Evolutionary conservation across 306 rosid genomes (phyloP), one percentile per base, ranked within the genome.

Genomic region (Rosa lucieae): DNA sequence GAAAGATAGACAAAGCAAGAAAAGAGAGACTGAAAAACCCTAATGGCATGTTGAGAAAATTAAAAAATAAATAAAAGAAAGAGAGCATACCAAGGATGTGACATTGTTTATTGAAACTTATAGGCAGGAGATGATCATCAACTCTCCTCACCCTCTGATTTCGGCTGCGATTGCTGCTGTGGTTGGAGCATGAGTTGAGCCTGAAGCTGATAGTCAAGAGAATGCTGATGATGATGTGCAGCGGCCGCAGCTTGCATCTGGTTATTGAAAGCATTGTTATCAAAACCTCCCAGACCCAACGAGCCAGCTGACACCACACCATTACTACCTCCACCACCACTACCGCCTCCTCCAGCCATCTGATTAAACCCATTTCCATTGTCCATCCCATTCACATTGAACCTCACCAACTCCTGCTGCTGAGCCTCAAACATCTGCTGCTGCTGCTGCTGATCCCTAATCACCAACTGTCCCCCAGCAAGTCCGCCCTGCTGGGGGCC

Each of bases 151-250:
- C 83, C 82, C 56, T 87, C 98, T 0, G 89, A 78, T 74, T 79
- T 78, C 23, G 70, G 86, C 78, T 78, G 92, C 43, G 76, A 84
- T 40, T 59, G 86, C 4, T 86, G 89, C 67, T 90, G 92, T 0
- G 90, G 89, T 61, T 89, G 88, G 5, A 89, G 91, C 62, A 91
- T 72, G 3, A 91, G 73, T 81, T 89, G 97, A 3, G 94, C 93
- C 74, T 91, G 87, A 72, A 93, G 80, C 59, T 72, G 85, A 42
- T 77, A 69, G 80, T 44, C 89, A 78, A 46, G 83, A 77, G 55
- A 81, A 61, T 71, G 70, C 32, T 82, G 89, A 7, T 74, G 82
- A n/a, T 70, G 67, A 67, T 67, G 71, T 29, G 87, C 87, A 23
- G 72, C 47, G 9, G 70, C 76, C 81, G 83, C 43, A 88, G 87